These are phyloP conservation scores for Chaetomiaceae sp. DNA, from an alignment of 2,329 filamentous ascomycete genomes.

Conservation along the genomic window DNA sequence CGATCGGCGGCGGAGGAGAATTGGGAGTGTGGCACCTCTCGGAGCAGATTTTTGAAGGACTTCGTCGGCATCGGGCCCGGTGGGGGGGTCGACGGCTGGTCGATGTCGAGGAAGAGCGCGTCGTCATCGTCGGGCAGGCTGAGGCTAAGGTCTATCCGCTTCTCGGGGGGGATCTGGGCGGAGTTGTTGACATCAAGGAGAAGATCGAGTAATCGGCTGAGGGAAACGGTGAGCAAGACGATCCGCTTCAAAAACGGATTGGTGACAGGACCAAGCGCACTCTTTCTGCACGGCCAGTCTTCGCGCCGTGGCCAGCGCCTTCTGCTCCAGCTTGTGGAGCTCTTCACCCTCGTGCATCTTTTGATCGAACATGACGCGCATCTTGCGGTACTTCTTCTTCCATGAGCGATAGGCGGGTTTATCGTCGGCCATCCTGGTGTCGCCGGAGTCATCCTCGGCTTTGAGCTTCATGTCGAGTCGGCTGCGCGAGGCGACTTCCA, in stretches of 20 bases:
- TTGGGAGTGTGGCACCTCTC: constrained; percentile 47
- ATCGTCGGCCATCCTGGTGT: constrained; percentile 35
- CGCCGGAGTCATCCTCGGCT: constrained; percentile 37
- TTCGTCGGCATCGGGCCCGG: constrained; percentile 43
- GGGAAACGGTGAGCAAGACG: constrained; percentile 19
- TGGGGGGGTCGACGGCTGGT: constrained; percentile 61
- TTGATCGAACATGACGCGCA: constrained; percentile 72
- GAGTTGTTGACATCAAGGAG: constrained; percentile 86
- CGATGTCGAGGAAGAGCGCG: constrained; percentile 70
- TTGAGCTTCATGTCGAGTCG: constrained; percentile 34
- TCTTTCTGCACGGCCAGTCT: constrained; percentile 88
- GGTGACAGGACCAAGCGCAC: constrained; percentile 46
- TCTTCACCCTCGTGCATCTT: constrained; percentile 77
- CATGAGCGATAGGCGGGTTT: constrained; percentile 60
- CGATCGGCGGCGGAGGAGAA: constrained; percentile 55
- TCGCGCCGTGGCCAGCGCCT: constrained; percentile 74
- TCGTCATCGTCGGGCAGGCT: constrained; percentile 42
- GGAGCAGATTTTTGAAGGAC: constrained; percentile 46
- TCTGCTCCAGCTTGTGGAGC: constrained; percentile 75
- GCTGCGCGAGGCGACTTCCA: constrained; percentile 30
- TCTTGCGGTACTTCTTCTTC: constrained; percentile 95
- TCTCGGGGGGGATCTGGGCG: constrained; percentile 67
- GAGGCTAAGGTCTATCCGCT: constrained; percentile 66
- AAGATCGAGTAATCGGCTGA: constrained; percentile 80
- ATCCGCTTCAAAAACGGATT: constrained; percentile 13